phyloP scores from a whole-genome alignment of 305 asterid genomes.

The Fraxinus latifolia region DNA sequence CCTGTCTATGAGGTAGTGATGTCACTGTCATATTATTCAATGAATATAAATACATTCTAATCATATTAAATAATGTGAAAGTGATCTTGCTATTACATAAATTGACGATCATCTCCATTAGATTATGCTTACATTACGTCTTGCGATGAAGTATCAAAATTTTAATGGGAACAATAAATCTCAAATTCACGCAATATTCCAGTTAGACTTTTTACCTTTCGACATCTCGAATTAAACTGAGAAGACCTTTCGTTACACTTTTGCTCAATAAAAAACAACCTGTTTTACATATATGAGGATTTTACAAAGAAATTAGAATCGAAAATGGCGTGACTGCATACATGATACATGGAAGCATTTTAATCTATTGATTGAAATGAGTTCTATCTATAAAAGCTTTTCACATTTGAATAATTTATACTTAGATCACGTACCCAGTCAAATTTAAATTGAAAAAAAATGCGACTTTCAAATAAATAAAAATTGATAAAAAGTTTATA shows the following conservation, averaged over 20 bases:
- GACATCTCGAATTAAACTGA: constrained; percentile 34
- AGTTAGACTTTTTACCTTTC: constrained; percentile 30
- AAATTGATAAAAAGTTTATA: background rate
- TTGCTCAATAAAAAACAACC: background rate
- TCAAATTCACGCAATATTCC: constrained; percentile 1
- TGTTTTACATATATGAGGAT: background rate
- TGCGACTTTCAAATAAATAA: too few relatives aligned
- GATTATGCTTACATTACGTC: constrained; percentile 18
- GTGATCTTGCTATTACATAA: too few relatives aligned
- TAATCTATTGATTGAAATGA: background rate
- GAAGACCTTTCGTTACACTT: constrained; percentile 25
- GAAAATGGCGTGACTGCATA: constrained; percentile 82
- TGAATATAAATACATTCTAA: too few relatives aligned
- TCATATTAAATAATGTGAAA: background rate
- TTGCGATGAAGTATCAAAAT: background rate
- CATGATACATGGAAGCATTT: constrained; percentile 32
- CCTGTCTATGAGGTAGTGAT: too few relatives aligned
- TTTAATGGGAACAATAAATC: background rate
- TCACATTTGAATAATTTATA: background rate
- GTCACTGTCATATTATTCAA: too few relatives aligned
- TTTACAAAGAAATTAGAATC: constrained; percentile 76
- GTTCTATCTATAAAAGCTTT: background rate
- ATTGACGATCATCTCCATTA: background rate
- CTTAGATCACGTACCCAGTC: background rate
- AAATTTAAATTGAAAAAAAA: background rate